Percentiles rank a stretch among this genome's conserved stretches.
Evolutionary conservation across 192 early-diverging fungal genomes (phyloP).

Genomic region (Gigaspora rosea): DNA sequence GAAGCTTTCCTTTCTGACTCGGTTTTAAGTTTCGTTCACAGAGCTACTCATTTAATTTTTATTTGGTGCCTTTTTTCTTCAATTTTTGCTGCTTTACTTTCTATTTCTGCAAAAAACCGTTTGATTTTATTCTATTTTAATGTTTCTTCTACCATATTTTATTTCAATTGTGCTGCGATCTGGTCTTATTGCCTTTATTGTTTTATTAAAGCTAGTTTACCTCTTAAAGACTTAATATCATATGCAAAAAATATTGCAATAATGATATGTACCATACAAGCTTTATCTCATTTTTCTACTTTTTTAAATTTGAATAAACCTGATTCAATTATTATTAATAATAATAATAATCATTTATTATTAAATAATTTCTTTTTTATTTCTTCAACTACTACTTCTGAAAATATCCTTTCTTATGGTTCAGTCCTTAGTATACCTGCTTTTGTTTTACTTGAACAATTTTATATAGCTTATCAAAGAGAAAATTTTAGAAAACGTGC

Average conservation of each 20-base stretch:
- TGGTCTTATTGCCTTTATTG: not conserved
- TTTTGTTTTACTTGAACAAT: slow-evolving; percentile 4
- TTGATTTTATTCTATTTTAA: not conserved
- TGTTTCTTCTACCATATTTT: not conserved
- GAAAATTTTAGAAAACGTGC: slow-evolving; percentile 21
- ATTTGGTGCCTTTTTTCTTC: not conserved
- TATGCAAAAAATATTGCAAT: not conserved
- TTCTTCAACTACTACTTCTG: not conserved
- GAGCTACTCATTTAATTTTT: not conserved
- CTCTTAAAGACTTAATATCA: not conserved
- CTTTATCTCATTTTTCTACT: not conserved
- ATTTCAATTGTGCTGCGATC: not conserved
- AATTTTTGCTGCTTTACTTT: not conserved
- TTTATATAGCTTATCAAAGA: slow-evolving; percentile 17
- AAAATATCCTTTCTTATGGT: slow-evolving; percentile 3
- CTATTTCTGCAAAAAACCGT: not conserved
- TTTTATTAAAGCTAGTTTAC: not conserved
- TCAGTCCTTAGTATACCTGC: not conserved
- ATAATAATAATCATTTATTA: too few species aligned
- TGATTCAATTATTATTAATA: not conserved
- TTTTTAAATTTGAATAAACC: not conserved
- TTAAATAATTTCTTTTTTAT: too few species aligned
- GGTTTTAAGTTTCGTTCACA: not conserved
- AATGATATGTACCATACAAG: not conserved
- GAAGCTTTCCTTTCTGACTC: not conserved